phyloP scores from a whole-genome alignment of 768 basidiomycete species.

The Pleurotus pulmonarius region DNA sequence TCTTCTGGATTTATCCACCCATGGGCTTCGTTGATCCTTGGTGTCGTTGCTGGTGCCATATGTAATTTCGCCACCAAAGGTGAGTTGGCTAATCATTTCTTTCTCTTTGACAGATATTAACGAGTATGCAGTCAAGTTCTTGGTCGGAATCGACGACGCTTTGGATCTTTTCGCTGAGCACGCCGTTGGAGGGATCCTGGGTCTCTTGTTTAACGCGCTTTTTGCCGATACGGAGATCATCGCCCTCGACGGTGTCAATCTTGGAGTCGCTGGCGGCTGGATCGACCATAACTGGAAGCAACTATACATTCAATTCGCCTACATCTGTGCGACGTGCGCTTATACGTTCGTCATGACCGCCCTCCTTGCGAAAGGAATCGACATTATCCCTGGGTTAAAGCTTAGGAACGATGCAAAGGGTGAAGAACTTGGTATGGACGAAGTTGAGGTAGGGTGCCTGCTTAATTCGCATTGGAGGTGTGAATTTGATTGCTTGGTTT shows the following conservation, averaged over 20 bases:
- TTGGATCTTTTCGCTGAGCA: constrained; percentile 93
- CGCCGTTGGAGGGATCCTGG: constrained; percentile 80
- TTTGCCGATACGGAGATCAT: constrained; percentile 68
- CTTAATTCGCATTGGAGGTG: neutral
- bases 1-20: constrained; percentile 78
- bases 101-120: neutral
- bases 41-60: constrained; percentile 63
- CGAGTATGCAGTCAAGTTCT: constrained; percentile 52
- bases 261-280: constrained; percentile 58
- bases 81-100: constrained; percentile 26
- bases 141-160: constrained; percentile 77
- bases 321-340: constrained; percentile 50
- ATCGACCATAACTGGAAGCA: constrained; percentile 76
- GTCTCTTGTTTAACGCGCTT: constrained; percentile 67
- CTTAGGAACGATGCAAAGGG: constrained; percentile 51
- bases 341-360: constrained; percentile 66
- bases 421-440: constrained; percentile 65
- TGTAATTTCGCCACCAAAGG: constrained; percentile 86
- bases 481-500: neutral
- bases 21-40: constrained; percentile 76
- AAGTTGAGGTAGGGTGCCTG: constrained; percentile 52
- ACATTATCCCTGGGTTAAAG: constrained; percentile 55
- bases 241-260: constrained; percentile 63
- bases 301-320: constrained; percentile 73
- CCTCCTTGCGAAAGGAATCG: constrained; percentile 50